Base-by-base conservation (phyloP, 345 rosid genomes). In the Eucalyptus dawsonii region DNA sequence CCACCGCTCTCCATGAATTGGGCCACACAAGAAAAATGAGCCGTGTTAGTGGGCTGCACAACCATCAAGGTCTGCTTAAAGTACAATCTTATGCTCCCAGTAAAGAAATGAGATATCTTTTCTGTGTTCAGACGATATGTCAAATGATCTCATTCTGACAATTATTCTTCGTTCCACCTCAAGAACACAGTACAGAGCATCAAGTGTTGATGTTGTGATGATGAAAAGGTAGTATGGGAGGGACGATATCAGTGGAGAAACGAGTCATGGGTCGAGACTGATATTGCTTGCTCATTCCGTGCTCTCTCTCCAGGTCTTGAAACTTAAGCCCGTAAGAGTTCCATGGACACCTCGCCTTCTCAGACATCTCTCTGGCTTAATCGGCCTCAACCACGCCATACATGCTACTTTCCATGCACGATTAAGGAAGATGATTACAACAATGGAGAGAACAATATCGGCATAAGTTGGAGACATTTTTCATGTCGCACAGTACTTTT, bases 341-440 rank as follows among this genome's bases (percentile, higher is more conserved):
- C 94, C 95, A 14, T 60, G 21, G 67, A 95, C 90, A 47, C 96
- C 96, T 54, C 93, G 95, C 69, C 88, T 69, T 91, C 90, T 93
- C 45, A 95, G 88, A 72, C 21, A 76, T 88, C 83, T 92, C 92
- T 94, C 96, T 5, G 95, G 91, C 89, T 56, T 92, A 93, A 87
- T 93, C 0, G 96, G 97, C 89, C 83, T 90, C 53, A 95, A 88
- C 96, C 94, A 94, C 6, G 93, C 90, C 94, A 93, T 90, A 42
- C 91, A 90, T 87, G 92, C 49, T 5, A 92, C 50, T 89, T 88
- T 92, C 95, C 91, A 87, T 72, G 51, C 89, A 87, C 88, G 24
- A 5, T 86, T 40, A 14, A 88, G 80, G 40, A 88, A 11, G 60
- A 45, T 24, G n/a, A 88, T 81, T 4, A 54, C 27, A 29, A 50